Evolutionary conservation across 495 filamentous ascomycete species (phyloP), one percentile per base, ranked within the genome.

Genomic region (Apodospora peruviana): DNA sequence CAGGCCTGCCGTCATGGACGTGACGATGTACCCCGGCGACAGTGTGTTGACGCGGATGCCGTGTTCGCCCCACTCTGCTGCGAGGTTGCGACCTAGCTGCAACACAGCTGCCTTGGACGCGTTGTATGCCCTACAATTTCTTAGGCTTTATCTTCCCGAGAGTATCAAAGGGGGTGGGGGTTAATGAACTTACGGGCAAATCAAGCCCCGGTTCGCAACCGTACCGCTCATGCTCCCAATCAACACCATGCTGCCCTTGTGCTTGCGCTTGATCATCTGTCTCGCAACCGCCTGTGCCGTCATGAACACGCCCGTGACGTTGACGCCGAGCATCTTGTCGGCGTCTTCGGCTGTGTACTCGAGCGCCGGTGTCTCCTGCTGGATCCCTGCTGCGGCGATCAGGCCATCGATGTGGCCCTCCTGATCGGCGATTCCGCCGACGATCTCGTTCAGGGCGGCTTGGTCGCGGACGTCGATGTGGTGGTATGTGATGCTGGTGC

Each of bases 1-100:
- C 24, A 95, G 74, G 39, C 81, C 77, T 60, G 86, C 82, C 10
- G 91, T 88, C 90, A 95, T 94, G 25, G 80, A 77, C n/a, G 90
- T 95, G 44, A 93, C 81, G 55, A 96, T 96, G 63, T 97, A 97
- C 25, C 91, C 91, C 0, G 91, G 91, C 12, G 88, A 95, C 57
- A 96, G 84, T 35, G 90, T 94, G 72, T 97, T 97, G 51, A 96
- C 90, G 3, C 91, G 86, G 65, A 97, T 96, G 44, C 84, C 85
- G 65, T 91, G 78, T 40, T 68, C 60, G 21, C 91, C 91, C 91
- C 91, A 91, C 65, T 94, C 88, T 23, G 80, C 65, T 5, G 90
- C 91, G n/a, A 96, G 77, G 66, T 90, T 91, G 57, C 86, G 84
- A 7, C 73, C 83, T 4, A 96, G 82, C 60, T 95, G 90, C 65